Evolutionary conservation across 805 yeast species (phyloP), one percentile per base, ranked within the genome.

Genomic region (Pichia californica): DNA sequence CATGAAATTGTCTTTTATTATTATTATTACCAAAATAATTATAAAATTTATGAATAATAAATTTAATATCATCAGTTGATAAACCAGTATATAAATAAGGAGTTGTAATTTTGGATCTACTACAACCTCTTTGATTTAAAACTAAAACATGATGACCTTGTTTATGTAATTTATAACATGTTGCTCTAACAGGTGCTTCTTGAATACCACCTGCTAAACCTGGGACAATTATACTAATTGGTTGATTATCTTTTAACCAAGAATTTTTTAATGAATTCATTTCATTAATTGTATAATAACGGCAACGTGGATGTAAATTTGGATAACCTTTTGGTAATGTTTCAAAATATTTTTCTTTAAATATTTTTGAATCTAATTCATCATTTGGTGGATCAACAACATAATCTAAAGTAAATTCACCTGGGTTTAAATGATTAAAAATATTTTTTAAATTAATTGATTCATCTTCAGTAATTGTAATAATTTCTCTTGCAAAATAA

Each of bases 171-270:
- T 63, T 59, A 36, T 66, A 63, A 30, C 77, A 62, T 31, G 79
- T 64, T 8, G 82, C 73, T 49, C 88, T 70, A 37, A 83, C 74
- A 45, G 80, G 80, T 18, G 85, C 78, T 58, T 84, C 93, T 52
- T 80, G 84, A 14, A 87, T 79, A 1, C 94, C 94, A 46, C 93
- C 91, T 23, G 85, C 82, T 31, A 84, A 67, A 2, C 93, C 94
- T 55, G 84, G 91, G 38, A 74, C 62, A 8, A 82, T 75, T 27
- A 84, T 65, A 18, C 79, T 68, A 38, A 84, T 65, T 4, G 89
- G 89, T 47, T 68, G 70, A 9, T 66, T 58, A 44, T 70, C 70
- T 2, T 56, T 51, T 4, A 27, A 46, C 66, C 66, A 61, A 8
- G 56, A 55, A 3, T 56, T 52, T 31, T 67, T 54, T 3, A 71